A percentile compares a stretch with the other conserved stretches of the same genome.
Conservation (phyloP, 2,329 filamentous ascomycete genomes). For the Pseudofabraea citricarpa region DNA sequence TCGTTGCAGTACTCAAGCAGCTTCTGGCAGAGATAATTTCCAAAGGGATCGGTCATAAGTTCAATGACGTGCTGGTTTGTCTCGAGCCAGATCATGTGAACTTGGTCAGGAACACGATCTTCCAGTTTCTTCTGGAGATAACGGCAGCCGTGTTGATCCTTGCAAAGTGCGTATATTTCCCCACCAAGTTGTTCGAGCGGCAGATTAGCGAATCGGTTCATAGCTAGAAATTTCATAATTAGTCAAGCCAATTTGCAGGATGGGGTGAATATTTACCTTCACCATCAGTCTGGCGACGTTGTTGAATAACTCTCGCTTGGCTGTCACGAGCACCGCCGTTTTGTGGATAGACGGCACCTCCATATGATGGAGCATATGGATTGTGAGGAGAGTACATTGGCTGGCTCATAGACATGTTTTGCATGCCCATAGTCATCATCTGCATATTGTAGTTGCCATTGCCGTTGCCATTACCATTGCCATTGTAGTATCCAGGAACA, state of each 20-base stretch:
- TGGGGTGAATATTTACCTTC: constrained; percentile 47
- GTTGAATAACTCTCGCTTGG: constrained; percentile 70
- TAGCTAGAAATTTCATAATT: constrained; percentile 38
- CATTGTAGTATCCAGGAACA: constrained; percentile 26
- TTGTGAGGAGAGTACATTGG: constrained; percentile 51
- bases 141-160: constrained; percentile 96
- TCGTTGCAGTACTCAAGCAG: constrained; percentile 92
- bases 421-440: constrained; percentile 65
- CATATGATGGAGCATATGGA: constrained; percentile 39
- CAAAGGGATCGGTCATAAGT: constrained; percentile 98
- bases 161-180: constrained; percentile 86
- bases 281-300: constrained; percentile 68
- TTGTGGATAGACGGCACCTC: constrained; percentile 17
- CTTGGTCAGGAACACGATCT: constrained; percentile 75
- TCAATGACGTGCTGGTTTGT: constrained; percentile 92
- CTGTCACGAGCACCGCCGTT: constrained; percentile 60
- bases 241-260: background rate
- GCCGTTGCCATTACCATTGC: too few species aligned
- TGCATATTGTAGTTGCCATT: constrained; percentile 44
- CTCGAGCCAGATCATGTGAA: constrained; percentile 92
- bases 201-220: constrained; percentile 79
- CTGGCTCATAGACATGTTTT: constrained; percentile 54
- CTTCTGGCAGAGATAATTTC: constrained; percentile 99
- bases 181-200: constrained; percentile 76
- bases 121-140: constrained; percentile 97